Base-by-base conservation (phyloP, 148 eudicot genomes). In the Drosera capensis region DNA sequence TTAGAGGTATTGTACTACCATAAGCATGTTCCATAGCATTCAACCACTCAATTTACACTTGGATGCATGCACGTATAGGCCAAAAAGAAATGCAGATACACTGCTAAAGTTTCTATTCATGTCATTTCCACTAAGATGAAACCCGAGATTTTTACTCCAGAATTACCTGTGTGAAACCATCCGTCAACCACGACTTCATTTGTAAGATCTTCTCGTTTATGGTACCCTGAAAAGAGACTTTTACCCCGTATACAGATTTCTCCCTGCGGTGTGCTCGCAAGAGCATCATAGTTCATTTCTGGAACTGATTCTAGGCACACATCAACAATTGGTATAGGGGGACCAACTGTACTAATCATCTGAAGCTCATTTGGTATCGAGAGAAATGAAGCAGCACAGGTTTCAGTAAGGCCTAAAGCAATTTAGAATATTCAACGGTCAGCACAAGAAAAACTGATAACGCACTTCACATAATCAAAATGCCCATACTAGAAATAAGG, bases 131-230 rank as follows among this genome's bases (percentile, higher is more conserved):
- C n/a, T n/a, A n/a, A n/a, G n/a, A n/a, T n/a, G n/a, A n/a, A n/a
- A n/a, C n/a, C n/a, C n/a, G n/a, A n/a, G n/a, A n/a, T n/a, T n/a
- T n/a, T n/a, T n/a, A n/a, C n/a, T n/a, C n/a, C n/a, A n/a, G n/a
- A n/a, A n/a, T n/a, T n/a, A 86, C 96, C 96, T 48, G 96, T 87
- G 63, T 87, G 96, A 54, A 87, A 83, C 96, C 96, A 87, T 54
- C 86, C 90, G 47, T 83, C 73, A 55, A 64, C 44, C 58, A 79
- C 55, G 43, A 68, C 90, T 57, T 87, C 90, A 23, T 68, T 62
- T 1, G 94, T 87, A 49, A 87, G 94, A 53, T 87, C 96, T 45
- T 77, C 82, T 0, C 86, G 77, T 57, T 87, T 87, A 52, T 67
- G 67, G 61, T 87, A 87, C 23, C 96, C 94, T 0, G 86, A 67